phyloP scores from a whole-genome alignment of 371 early-diverging fungal genomes.

The Batrachochytrium dendrobatidis region DNA sequence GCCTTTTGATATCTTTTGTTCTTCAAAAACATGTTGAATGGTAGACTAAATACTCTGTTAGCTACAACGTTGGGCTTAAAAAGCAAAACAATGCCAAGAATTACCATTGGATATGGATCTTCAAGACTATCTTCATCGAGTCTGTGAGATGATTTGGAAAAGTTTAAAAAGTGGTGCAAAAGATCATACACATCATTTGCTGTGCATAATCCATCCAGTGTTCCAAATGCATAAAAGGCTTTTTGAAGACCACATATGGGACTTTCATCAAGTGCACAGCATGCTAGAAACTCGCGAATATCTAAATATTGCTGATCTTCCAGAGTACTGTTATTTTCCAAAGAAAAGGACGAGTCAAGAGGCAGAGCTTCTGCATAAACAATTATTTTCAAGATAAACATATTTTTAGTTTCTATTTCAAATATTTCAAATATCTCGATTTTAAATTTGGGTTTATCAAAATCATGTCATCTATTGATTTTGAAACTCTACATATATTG shows the following conservation, averaged over 20 bases:
- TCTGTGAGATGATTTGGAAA: conserved; percentile 30
- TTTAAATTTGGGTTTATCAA: no score
- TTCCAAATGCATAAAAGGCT: conserved; percentile 28
- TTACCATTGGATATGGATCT: conserved; percentile 37
- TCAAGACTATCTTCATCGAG: conserved; percentile 19
- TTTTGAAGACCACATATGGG: conserved; percentile 31
- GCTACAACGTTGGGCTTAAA: conserved; percentile 5
- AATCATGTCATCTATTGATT: no score
- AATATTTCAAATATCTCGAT: background rate
- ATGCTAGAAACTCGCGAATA: conserved; percentile 20
- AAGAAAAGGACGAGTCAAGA: background rate
- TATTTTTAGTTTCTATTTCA: background rate
- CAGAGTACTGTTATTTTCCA: background rate
- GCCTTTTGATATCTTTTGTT: background rate
- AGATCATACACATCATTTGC: conserved; percentile 27
- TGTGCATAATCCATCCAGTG: conserved; percentile 21
- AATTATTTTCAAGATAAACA: background rate
- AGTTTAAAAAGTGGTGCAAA: conserved; percentile 23
- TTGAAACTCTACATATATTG: no score
- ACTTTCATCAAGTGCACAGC: conserved; percentile 24
- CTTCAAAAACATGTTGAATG: conserved; percentile 6
- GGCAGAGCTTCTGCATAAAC: conserved; percentile 1
- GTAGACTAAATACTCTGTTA: conserved; percentile 11
- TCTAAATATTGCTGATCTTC: no score
- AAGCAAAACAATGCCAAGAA: background rate